phyloP scores from a whole-genome alignment of 2,329 filamentous ascomycete species.

The Xylariaceae sp. region DNA sequence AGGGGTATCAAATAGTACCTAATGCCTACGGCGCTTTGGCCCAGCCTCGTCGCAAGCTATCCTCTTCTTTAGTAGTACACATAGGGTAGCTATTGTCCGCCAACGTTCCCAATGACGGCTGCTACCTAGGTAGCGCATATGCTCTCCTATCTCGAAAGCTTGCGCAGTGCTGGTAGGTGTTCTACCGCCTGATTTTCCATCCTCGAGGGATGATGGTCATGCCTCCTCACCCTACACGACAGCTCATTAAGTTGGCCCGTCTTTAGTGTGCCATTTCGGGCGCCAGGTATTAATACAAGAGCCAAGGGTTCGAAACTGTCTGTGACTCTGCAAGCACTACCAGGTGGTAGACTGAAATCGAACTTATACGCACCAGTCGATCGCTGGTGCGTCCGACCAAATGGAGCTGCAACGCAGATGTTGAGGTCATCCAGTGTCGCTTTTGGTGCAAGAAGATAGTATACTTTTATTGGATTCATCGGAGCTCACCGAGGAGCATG shows the following conservation, averaged over 20 bases:
- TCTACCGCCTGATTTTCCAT: neutral
- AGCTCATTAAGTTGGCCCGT: neutral
- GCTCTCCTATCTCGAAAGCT: neutral
- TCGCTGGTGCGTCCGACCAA: neutral
- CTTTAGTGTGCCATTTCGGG: neutral
- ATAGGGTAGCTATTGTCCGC: neutral
- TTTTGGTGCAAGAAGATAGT: neutral
- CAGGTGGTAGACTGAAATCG: neutral
- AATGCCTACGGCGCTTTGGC: neutral
- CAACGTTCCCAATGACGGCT: neutral
- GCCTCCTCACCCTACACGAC: neutral
- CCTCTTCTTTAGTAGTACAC: neutral
- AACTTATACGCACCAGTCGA: neutral
- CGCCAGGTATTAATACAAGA: neutral
- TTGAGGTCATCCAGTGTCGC: neutral
- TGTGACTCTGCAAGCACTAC: neutral
- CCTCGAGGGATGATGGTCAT: neutral
- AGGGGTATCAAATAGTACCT: conserved; percentile 3
- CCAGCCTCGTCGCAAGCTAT: neutral
- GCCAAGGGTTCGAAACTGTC: neutral
- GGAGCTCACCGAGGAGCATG: conserved; percentile 75
- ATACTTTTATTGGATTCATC: conserved; percentile 39
- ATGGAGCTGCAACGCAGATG: neutral
- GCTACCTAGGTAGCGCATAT: neutral
- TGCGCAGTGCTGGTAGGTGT: neutral